phyloP scores from a whole-genome alignment of 176 grass and related monocot species.

The Chloris gayana region DNA sequence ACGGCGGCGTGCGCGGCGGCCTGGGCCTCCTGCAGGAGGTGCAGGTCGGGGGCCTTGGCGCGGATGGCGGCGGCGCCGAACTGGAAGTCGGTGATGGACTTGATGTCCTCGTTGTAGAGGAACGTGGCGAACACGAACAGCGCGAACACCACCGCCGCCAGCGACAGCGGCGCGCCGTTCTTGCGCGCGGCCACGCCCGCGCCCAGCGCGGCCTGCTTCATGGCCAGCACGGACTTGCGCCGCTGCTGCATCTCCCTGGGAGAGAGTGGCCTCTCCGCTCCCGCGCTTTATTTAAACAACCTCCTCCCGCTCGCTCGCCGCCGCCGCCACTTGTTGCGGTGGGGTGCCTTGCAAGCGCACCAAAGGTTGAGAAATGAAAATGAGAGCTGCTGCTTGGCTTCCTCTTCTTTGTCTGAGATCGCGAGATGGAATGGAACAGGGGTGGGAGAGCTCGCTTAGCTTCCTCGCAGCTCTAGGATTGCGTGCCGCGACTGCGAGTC shows the following conservation, averaged over 20 bases:
- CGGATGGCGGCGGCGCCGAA: slow-evolving; percentile 56
- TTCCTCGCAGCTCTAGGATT: too few species aligned
- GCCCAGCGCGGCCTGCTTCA: slow-evolving; percentile 72
- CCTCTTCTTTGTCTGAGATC: too few species aligned
- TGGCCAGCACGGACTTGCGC: slow-evolving; percentile 75
- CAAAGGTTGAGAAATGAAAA: background rate
- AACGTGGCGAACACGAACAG: slow-evolving; percentile 84
- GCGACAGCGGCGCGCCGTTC: slow-evolving; percentile 66
- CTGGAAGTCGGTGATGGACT: slow-evolving; percentile 85
- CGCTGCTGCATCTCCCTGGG: slow-evolving; percentile 68
- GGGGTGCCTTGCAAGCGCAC: slow-evolving; percentile 28
- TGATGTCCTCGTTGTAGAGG: slow-evolving; percentile 97
- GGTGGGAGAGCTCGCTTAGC: too few species aligned
- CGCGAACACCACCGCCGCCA: slow-evolving; percentile 66
- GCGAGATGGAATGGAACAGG: slow-evolving; percentile 21
- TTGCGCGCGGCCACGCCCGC: slow-evolving; percentile 70
- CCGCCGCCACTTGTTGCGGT: too few species aligned
- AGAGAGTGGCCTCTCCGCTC: background rate
- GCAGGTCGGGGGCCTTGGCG: slow-evolving; percentile 51
- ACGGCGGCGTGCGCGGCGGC: slow-evolving; percentile 56
- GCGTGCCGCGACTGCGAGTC: slow-evolving; percentile 4
- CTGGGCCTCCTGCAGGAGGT: slow-evolving; percentile 67
- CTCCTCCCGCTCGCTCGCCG: too few species aligned
- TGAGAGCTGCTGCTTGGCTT: too few species aligned
- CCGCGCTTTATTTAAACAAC: slow-evolving; percentile 22